Conservation (phyloP, 768 basidiomycete genomes). For the Suillus variegatus region DNA sequence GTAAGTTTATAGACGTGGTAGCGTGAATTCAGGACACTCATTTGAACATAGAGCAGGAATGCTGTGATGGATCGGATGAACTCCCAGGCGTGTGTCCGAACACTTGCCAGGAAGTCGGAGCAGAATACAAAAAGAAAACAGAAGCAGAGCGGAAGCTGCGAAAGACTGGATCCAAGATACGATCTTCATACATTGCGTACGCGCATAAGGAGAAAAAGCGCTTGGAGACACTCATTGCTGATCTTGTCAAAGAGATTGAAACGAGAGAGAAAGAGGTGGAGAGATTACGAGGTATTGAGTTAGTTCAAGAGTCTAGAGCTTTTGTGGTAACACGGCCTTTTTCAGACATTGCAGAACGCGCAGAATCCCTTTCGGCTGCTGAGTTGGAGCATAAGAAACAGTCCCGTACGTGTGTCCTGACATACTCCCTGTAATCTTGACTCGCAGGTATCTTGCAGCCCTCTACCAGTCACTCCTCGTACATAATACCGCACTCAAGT, state of each 20-base stretch:
- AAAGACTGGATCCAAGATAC: conserved; percentile 90
- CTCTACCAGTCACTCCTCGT: conserved; percentile 73
- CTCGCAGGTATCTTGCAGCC: conserved; percentile 45
- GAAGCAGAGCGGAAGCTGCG: conserved; percentile 78
- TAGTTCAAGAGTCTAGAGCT: neutral
- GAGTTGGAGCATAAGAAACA: conserved; percentile 83
- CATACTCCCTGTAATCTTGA: conserved; percentile 3
- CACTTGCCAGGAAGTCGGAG: conserved; percentile 74
- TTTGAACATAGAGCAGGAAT: conserved; percentile 67
- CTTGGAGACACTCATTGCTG: conserved; percentile 63
- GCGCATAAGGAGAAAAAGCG: conserved; percentile 90
- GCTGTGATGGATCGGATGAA: conserved; percentile 98
- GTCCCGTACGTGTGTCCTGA: conserved; percentile 62
- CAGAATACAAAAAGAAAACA: conserved; percentile 60
- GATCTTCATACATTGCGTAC: conserved; percentile 82
- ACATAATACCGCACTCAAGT: conserved; percentile 75
- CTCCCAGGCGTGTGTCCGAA: conserved; percentile 76
- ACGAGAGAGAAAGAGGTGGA: conserved; percentile 71
- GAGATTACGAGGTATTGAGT: conserved; percentile 65
- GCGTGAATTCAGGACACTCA: conserved; percentile 16
- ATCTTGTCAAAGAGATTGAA: conserved; percentile 57
- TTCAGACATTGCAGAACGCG: conserved; percentile 73
- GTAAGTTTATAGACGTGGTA: conserved; percentile 44
- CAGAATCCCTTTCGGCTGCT: conserved; percentile 77
- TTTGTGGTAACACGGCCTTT: conserved; percentile 1